Percentiles rank a stretch among this genome's conserved stretches.
Conservation (phyloP, 805 yeast genomes). For the Lipomyces spencermartinsiae region DNA sequence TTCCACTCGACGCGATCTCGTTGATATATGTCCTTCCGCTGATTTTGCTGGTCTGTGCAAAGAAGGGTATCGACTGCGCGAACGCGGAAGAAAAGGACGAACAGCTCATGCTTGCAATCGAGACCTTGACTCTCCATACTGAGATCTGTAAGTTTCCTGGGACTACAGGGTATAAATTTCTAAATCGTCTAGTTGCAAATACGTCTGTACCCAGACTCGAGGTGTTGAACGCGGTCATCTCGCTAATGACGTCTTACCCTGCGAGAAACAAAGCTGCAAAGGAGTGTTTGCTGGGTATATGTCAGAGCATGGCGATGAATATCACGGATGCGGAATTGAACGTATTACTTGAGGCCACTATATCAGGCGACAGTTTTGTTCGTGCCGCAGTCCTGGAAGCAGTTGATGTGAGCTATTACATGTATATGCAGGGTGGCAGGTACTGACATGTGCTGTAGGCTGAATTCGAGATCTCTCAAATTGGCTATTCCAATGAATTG, state of each 20-base stretch:
- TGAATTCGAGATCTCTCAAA: conserved; percentile 61
- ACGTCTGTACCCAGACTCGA: conserved; percentile 70
- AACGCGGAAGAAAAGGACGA: conserved; percentile 89
- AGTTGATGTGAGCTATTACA: conserved; percentile 29
- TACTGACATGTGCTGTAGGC: conserved; percentile 46
- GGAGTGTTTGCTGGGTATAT: conserved; percentile 78
- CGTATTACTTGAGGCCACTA: conserved; percentile 60
- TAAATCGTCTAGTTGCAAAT: conserved; percentile 54
- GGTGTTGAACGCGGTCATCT: conserved; percentile 65
- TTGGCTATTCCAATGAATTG: conserved; percentile 66
- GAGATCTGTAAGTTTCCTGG: conserved; percentile 52
- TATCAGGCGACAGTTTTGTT: conserved; percentile 72
- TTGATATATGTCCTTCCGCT: conserved; percentile 79
- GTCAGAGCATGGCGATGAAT: conserved; percentile 75
- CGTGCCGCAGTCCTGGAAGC: conserved; percentile 79
- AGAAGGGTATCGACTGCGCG: conserved; percentile 56
- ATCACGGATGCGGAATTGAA: conserved; percentile 62
- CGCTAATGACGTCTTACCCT: conserved; percentile 68
- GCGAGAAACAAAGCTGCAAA: conserved; percentile 80
- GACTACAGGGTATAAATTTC: not conserved
- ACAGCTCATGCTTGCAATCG: conserved; percentile 64
- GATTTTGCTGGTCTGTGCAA: conserved; percentile 67
- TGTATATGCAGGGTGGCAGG: not conserved
- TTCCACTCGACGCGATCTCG: conserved; percentile 69
- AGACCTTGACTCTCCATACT: conserved; percentile 52